Base-by-base conservation (phyloP, 2,329 filamentous ascomycete genomes). In the Colletotrichum camelliae region DNA sequence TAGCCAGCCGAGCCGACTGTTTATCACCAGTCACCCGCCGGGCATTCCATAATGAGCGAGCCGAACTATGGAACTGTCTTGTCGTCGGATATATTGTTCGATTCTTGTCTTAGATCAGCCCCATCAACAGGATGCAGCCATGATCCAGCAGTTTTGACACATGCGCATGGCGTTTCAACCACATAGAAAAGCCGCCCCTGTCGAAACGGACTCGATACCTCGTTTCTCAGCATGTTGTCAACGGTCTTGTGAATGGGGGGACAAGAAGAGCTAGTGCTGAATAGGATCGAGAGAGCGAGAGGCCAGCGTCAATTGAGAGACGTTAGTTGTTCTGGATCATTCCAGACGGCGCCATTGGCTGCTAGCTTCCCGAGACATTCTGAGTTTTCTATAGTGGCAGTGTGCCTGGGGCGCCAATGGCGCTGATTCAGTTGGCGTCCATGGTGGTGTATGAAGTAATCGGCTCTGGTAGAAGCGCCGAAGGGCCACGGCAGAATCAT, bases 281-380 rank as follows among this genome's bases (percentile, higher is more conserved):
- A 64, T 64, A 57, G 69, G 64, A 43, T 29, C 69, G 39, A 43
- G 4, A 3, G 55, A 75, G 73, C 62, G 73, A 75, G 33, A 48
- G 13, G 4, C 7, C 55, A 29, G 37, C 31, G 21, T 48, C 18
- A 33, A 43, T 13, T 12, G 16, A 29, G 13, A 18, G 24, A 12
- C 24, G 21, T 39, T 37, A 57, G 43, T n/a, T 48, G 27, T 58
- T 68, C 65, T 69, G 58, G 60, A 64, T 27, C 29, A 64, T 76
- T 75, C 58, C 35, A 39, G 48, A 48, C 58, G 24, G 43, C 9
- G 55, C 48, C 70, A 60, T 58, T 65, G 74, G 58, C 6, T 21
- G 33, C 35, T 66, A 33, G 15, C 13, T 39, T 75, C 43, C 73
- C 64, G 73, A 75, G 69, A 73, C 70, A 75, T 67, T 55, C 62